A percentile compares a stretch with the other conserved stretches of the same genome.
phyloP scores from a whole-genome alignment of 345 rosid species.

The Populus davidiana region DNA sequence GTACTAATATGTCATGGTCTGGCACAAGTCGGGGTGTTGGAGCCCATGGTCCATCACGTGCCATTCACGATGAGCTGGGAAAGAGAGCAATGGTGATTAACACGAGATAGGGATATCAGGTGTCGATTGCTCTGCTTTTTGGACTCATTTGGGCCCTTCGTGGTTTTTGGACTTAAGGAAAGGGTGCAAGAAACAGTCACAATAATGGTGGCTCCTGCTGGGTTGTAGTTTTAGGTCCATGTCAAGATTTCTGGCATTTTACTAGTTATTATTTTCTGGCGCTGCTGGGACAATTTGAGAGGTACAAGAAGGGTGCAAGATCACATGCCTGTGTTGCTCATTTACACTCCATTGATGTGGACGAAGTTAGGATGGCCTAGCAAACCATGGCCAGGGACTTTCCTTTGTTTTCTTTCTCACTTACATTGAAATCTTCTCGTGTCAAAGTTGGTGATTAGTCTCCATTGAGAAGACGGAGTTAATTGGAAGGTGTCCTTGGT shows the following conservation, averaged over 20 bases:
- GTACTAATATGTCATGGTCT: no score
- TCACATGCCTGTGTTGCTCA: slow-evolving; percentile 12
- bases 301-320: slow-evolving; percentile 14
- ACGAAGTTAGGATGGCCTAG: neutral
- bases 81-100: neutral
- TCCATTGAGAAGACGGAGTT: neutral
- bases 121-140: neutral
- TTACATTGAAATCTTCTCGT: neutral
- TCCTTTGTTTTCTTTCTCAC: neutral
- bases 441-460: neutral
- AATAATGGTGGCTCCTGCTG: slow-evolving; percentile 5
- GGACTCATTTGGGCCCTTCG: neutral
- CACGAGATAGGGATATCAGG: neutral
- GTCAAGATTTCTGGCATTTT: neutral
- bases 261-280: neutral
- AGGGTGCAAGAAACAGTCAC: neutral
- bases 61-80: neutral
- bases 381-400: neutral
- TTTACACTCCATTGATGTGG: neutral
- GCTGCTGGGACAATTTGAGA: neutral
- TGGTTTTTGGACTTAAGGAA: neutral
- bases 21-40: neutral
- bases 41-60: slow-evolving; percentile 8
- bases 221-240: slow-evolving; percentile 2
- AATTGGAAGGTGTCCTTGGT: no score